phyloP scores from a whole-genome alignment of 768 basidiomycete species.

The Polyporus arcularius region DNA sequence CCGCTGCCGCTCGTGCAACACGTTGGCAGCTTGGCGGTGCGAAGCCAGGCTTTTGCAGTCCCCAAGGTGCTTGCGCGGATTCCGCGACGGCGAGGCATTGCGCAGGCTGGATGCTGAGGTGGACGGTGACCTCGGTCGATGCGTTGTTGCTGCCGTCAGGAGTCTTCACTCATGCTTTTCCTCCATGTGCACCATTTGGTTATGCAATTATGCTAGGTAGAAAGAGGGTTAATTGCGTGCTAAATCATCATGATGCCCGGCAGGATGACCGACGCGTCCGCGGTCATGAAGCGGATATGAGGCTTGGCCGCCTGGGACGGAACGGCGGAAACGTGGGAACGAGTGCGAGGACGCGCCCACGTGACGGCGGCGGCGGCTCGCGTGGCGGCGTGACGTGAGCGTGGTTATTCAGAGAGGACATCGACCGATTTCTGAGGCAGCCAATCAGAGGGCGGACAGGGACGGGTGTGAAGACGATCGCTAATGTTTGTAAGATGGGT shows the following conservation, averaged over 20 bases:
- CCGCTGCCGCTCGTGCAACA: conserved; percentile 19
- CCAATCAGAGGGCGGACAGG: conserved; percentile 13
- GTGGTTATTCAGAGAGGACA: neutral
- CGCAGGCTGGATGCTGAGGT: conserved; percentile 4
- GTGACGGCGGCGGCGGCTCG: neutral
- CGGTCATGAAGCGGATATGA: neutral
- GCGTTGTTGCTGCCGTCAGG: neutral
- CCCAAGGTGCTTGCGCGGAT: conserved; percentile 9
- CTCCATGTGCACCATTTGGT: neutral
- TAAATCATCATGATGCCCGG: neutral
- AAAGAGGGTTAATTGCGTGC: neutral
- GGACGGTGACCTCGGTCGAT: neutral
- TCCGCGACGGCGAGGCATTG: conserved; percentile 5
- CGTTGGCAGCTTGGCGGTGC: conserved; percentile 7
- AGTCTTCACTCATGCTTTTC: neutral
- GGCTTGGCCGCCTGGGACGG: no score
- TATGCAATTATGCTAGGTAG: neutral
- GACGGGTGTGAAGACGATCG: conserved; percentile 7
- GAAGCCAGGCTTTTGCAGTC: conserved; percentile 8
- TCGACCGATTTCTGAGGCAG: conserved; percentile 15
- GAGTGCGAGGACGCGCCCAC: conserved; percentile 8
- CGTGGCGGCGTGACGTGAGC: neutral
- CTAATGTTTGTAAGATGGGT: conserved; percentile 4
- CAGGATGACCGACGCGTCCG: conserved; percentile 7
- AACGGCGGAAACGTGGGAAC: no score